These are phyloP conservation scores for Stephanodiscus triporus DNA, from an alignment of 108 stramenopile genomes.

Conservation along the genomic window DNA sequence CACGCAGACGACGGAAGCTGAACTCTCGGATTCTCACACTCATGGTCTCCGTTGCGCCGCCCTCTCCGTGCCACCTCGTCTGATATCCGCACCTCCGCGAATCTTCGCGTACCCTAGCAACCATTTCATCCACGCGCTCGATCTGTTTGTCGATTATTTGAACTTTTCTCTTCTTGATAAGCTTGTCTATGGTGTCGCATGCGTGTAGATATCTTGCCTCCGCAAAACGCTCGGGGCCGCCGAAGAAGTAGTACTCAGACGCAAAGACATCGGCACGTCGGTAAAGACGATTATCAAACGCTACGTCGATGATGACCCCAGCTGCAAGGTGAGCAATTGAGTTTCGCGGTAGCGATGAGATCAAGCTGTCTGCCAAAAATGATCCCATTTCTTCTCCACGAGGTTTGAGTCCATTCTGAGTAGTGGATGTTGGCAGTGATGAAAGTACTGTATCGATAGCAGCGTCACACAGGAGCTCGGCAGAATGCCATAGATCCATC, in stretches of 20 bases:
- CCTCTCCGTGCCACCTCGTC: slow-evolving; percentile 2
- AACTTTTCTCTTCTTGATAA: slow-evolving; percentile 54
- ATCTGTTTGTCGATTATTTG: slow-evolving; percentile 75
- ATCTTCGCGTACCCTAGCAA: slow-evolving; percentile 42
- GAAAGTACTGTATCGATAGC: slow-evolving; percentile 31
- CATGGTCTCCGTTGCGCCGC: slow-evolving; percentile 19
- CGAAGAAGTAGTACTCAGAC: slow-evolving; percentile 57
- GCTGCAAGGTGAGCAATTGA: slow-evolving; percentile 45
- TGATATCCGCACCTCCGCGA: not conserved
- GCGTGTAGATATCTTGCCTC: slow-evolving; percentile 74
- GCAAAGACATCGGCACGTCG: slow-evolving; percentile 71
- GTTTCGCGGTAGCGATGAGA: slow-evolving; percentile 18
- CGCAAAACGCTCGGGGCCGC: slow-evolving; percentile 67
- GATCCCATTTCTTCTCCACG: not conserved
- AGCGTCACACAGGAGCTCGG: slow-evolving; percentile 63
- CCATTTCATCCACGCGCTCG: slow-evolving; percentile 66
- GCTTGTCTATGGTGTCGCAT: slow-evolving; percentile 72
- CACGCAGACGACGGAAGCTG: slow-evolving; percentile 55
- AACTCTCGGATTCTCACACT: slow-evolving; percentile 56
- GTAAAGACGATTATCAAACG: slow-evolving; percentile 60
- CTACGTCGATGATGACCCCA: slow-evolving; percentile 62
- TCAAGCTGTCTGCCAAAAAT: not conserved
- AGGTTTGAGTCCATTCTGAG: not conserved
- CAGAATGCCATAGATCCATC: slow-evolving; percentile 63
- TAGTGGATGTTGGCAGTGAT: not conserved